Conservation (phyloP, 345 rosid genomes). For the Arabis alpina region DNA sequence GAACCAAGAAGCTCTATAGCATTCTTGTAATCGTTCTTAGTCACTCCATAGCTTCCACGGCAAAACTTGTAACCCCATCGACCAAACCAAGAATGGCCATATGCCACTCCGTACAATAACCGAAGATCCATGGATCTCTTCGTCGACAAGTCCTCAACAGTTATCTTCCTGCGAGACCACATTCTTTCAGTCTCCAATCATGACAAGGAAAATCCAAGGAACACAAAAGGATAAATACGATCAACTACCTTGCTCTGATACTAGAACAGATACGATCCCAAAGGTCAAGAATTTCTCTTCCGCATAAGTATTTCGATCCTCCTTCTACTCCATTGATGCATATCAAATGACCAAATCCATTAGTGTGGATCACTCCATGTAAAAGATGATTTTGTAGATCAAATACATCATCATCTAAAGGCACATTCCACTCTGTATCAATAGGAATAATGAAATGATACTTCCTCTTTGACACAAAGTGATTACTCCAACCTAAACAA, state of each 20-base stretch:
- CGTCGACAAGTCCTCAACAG: conserved; percentile 74
- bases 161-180: conserved; percentile 56
- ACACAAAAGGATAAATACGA: not conserved
- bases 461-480: conserved; percentile 66
- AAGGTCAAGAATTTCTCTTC: conserved; percentile 78
- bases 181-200: conserved; percentile 22
- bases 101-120: conserved; percentile 77
- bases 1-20: conserved; percentile 76
- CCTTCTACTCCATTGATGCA: conserved; percentile 85
- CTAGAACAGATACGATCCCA: conserved; percentile 79
- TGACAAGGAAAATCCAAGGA: not conserved
- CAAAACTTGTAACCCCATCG: conserved; percentile 82
- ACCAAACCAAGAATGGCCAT: conserved; percentile 91
- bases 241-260: conserved; percentile 62
- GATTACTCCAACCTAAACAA: conserved; percentile 74
- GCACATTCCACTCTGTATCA: conserved; percentile 64
- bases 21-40: conserved; percentile 54
- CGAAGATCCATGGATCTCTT: conserved; percentile 78
- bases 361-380: conserved; percentile 87
- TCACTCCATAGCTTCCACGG: conserved; percentile 81
- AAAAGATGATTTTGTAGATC: conserved; percentile 66
- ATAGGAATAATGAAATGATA: conserved; percentile 75
- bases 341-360: conserved; percentile 85
- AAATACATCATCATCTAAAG: conserved; percentile 56
- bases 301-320: conserved; percentile 65